Percentiles rank a stretch among this genome's conserved stretches.
These are phyloP conservation scores for Phytopythium mirpurense DNA, from an alignment of 352 stramenopile genomes.

Conservation along the genomic window DNA sequence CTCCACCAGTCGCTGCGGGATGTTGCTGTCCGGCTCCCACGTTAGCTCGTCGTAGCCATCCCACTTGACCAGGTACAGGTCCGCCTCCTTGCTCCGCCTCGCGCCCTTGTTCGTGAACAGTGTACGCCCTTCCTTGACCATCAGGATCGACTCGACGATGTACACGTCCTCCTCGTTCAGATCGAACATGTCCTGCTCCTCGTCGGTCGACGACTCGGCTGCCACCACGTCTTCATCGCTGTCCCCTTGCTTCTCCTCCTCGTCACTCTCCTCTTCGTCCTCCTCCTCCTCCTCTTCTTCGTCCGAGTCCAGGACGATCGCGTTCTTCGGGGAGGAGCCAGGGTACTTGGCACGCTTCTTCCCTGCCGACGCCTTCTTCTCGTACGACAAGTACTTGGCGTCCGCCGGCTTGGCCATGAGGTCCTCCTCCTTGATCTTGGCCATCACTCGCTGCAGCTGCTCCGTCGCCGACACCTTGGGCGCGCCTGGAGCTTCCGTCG, in stretches of 20 bases:
- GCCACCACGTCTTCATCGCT: constrained; percentile 15
- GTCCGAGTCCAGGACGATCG: constrained; percentile 54
- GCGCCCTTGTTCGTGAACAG: constrained; percentile 24
- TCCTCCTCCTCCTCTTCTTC: constrained; percentile 32
- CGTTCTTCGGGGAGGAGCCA: constrained; percentile 33
- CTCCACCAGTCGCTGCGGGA: constrained; percentile 52
- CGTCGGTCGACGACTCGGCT: constrained; percentile 54
- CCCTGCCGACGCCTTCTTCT: constrained; percentile 4
- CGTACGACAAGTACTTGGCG: constrained; percentile 27
- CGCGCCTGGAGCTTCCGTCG: not conserved
- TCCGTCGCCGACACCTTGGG: constrained; percentile 12
- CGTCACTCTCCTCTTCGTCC: constrained; percentile 15
- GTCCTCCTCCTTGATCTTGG: constrained; percentile 28
- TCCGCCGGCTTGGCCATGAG: constrained; percentile 8
- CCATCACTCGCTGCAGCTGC: constrained; percentile 19
- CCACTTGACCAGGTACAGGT: constrained; percentile 78
- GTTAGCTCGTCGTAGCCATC: constrained; percentile 75
- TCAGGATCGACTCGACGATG: constrained; percentile 67
- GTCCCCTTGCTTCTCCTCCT: constrained; percentile 4
- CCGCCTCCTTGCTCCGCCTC: constrained; percentile 42
- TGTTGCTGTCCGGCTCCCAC: constrained; percentile 70
- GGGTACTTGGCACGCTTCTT: constrained; percentile 2
- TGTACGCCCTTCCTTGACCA: constrained; percentile 49
- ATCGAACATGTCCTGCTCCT: constrained; percentile 60
- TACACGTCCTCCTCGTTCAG: constrained; percentile 73